These are phyloP conservation scores for Tilletia walkeri DNA, from an alignment of 1,284 basidiomycete genomes.

Conservation along the genomic window DNA sequence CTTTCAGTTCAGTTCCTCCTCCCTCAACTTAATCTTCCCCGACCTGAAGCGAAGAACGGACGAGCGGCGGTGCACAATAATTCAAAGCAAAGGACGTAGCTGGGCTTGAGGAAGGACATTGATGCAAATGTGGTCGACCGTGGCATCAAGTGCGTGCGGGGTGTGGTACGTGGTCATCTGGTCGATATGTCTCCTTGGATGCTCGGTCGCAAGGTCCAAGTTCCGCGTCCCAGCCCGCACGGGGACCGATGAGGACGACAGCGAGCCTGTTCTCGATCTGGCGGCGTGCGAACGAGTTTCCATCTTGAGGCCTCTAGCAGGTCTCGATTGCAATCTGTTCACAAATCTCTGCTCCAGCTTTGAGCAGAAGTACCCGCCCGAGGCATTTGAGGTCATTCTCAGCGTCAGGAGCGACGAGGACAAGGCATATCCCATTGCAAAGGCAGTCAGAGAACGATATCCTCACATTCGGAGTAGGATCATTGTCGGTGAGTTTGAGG, in stretches of 20 bases:
- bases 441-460: slow-evolving; percentile 40
- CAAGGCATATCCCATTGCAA: slow-evolving; percentile 44
- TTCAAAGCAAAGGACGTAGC: too few species aligned
- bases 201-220: slow-evolving; percentile 70
- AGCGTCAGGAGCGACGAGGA: slow-evolving; percentile 45
- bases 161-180: slow-evolving; percentile 74
- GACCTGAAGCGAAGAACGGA: too few species aligned
- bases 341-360: slow-evolving; percentile 51
- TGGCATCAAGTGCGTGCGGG: slow-evolving; percentile 58
- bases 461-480: slow-evolving; percentile 41
- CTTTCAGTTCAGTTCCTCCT: too few species aligned
- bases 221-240: slow-evolving; percentile 74
- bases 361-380: slow-evolving; percentile 45
- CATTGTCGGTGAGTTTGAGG: slow-evolving; percentile 32
- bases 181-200: slow-evolving; percentile 74
- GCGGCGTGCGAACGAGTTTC: slow-evolving; percentile 65
- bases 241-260: slow-evolving; percentile 75
- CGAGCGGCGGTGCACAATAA: too few species aligned
- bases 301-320: slow-evolving; percentile 50
- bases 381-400: slow-evolving; percentile 49
- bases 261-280: slow-evolving; percentile 72
- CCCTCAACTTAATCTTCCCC: too few species aligned
- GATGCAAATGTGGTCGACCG: background rate
- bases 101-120: too few species aligned
- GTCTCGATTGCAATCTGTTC: slow-evolving; percentile 50